Evolutionary conservation across 2,329 filamentous ascomycete species (phyloP), one percentile per base, ranked within the genome.

Genomic region (Dactylellina drechsleri): DNA sequence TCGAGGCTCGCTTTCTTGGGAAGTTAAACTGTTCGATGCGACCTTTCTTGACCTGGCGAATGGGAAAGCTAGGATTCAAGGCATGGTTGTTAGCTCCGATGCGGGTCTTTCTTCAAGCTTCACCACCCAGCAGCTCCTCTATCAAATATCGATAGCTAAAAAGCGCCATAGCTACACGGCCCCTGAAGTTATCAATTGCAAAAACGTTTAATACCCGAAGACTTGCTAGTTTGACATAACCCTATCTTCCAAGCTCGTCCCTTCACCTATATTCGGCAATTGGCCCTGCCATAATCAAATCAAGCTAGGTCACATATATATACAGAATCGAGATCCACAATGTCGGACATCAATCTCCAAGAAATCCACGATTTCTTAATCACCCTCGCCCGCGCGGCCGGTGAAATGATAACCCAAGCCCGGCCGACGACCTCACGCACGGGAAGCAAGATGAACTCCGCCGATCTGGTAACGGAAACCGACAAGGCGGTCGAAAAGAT

Each of bases 391-490:
- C 85, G 86, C 76, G 86, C 87, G 81, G 89, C 89, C n/a, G 89
- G 89, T 77, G 81, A 83, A 67, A 89, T 88, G 86, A 90, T 90
- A 77, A 81, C 88, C 60, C 83, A 83, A 1, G 88, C 89, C 40
- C 88, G 88, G 77, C 87, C 88, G 0, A 85, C 85, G 52, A 84
- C 86, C 77, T 85, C 88, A 49, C 83, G 84, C 61, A 85, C 84
- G 13, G 87, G 84, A 57, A 89, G 85, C 40, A 91, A 91, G 82
- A 84, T 89, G 79, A 91, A 90, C 80, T 89, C 89, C 64, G 87
- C 87, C 79, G 89, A 91, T 80, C 86, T 91, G 59, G 89, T 91
- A 49, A 91, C 89, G 23, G 89, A 90, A 80, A 86, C 87, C 18
- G 89, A 91, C 82, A 85, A 88, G 80, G 87, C 86, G 12, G 87